A percentile compares a stretch with the other conserved stretches of the same genome.
Evolutionary conservation across 2,329 filamentous ascomycete species (phyloP).

Genomic region (Colletotrichum sp.): DNA sequence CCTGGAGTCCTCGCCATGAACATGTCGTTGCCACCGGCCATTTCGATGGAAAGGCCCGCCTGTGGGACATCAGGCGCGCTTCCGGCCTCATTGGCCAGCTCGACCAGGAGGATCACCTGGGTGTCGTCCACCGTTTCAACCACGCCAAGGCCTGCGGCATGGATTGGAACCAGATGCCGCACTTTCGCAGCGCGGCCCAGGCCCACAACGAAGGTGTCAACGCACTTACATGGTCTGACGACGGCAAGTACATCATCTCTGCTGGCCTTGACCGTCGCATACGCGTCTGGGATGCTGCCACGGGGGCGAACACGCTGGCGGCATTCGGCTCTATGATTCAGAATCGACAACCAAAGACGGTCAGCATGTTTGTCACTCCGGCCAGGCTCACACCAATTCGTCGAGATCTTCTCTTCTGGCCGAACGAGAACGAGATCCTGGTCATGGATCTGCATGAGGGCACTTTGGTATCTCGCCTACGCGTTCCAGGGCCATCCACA

Average conservation of each 20-base stretch:
- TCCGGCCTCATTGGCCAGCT: constrained; percentile 77
- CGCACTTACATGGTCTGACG: constrained; percentile 82
- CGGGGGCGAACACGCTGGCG: constrained; percentile 84
- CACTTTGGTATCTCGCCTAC: constrained; percentile 71
- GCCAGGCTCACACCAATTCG: constrained; percentile 57
- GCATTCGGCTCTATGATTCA: constrained; percentile 85
- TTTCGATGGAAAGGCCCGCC: constrained; percentile 80
- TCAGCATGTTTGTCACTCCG: constrained; percentile 69
- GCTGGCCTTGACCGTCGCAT: constrained; percentile 85
- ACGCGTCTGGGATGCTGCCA: constrained; percentile 83
- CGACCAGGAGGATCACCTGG: constrained; percentile 83
- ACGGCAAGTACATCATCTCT: constrained; percentile 77
- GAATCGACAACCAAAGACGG: constrained; percentile 70
- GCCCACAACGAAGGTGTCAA: constrained; percentile 87
- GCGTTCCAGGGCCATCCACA: constrained; percentile 63
- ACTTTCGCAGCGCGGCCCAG: constrained; percentile 56
- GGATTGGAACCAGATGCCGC: constrained; percentile 32
- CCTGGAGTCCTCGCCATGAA: constrained; percentile 84
- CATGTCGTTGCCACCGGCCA: constrained; percentile 84
- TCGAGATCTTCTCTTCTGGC: constrained; percentile 76
- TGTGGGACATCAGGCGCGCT: constrained; percentile 88
- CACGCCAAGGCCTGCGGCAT: constrained; percentile 34
- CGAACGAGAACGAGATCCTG: constrained; percentile 82
- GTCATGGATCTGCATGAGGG: constrained; percentile 82
- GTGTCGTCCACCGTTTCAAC: constrained; percentile 55